phyloP scores from a whole-genome alignment of 257 asterid genomes.

The Nicotiana tomentosiformis region DNA sequence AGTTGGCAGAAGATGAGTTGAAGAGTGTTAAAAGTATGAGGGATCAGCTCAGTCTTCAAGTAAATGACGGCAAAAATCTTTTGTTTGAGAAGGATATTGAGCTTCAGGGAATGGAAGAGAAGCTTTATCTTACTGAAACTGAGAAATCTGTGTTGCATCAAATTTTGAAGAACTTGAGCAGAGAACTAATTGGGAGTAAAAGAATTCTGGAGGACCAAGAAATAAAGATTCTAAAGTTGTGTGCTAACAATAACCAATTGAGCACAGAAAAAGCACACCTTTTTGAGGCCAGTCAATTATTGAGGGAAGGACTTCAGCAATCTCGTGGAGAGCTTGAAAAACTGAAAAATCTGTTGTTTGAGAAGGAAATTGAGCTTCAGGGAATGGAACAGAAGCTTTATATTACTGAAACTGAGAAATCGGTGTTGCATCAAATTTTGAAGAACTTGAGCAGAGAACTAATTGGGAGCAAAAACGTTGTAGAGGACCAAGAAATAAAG shows the following conservation, averaged over 20 bases:
- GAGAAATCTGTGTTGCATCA: conserved; percentile 37
- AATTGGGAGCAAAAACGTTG: conserved; percentile 25
- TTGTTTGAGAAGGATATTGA: conserved; percentile 35
- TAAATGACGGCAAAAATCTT: conserved; percentile 34
- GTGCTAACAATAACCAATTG: conserved; percentile 38
- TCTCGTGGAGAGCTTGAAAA: conserved; percentile 30
- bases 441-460: conserved; percentile 32
- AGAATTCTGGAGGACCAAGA: conserved; percentile 31
- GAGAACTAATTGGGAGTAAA: conserved; percentile 27
- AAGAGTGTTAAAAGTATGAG: conserved; percentile 21
- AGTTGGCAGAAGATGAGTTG: conserved; percentile 39
- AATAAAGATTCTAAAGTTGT: conserved; percentile 34
- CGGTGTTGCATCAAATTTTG: conserved; percentile 32
- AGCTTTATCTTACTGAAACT: conserved; percentile 32
- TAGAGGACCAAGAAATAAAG: conserved; percentile 34
- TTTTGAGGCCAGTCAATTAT: conserved; percentile 32
- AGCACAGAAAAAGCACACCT: conserved; percentile 31
- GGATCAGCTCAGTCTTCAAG: conserved; percentile 37
- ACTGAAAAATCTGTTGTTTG: conserved; percentile 32
- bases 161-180: conserved; percentile 21
- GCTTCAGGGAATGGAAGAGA: conserved; percentile 42
- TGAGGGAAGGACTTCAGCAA: conserved; percentile 36
- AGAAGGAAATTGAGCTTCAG: conserved; percentile 35
- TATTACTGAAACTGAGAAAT: conserved; percentile 34
- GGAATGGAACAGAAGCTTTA: conserved; percentile 43